Evolutionary conservation across 2,329 filamentous ascomycete genomes (phyloP), one percentile per base, ranked within the genome.

Genomic region (Dichotomopilus funicola): DNA sequence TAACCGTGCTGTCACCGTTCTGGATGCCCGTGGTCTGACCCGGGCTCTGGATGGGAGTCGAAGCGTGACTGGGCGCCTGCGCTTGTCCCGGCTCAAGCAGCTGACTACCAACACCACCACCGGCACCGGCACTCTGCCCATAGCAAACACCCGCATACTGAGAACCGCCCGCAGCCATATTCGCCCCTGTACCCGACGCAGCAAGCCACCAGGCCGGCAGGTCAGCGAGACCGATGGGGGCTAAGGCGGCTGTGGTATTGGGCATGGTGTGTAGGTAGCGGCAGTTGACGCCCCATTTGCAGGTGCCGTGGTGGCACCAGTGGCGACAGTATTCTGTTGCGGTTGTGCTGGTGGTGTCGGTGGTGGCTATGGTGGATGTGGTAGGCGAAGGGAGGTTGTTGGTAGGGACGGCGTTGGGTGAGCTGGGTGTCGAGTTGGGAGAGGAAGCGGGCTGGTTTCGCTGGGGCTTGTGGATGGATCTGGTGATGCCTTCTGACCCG

Each of bases 251-350:
- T 4, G 57, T 35, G 0, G 72, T 75, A 56, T 62, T 63, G 3
- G 78, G 78, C 77, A 81, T 79, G 56, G 62, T 63, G 64, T 81
- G 78, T 47, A 63, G 60, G 64, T 71, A 76, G 4, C 69, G 69
- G 65, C 78, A 81, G 7, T 65, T 59, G 6, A 55, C 49, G 3
- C 72, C 74, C 67, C 70, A 79, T 61, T 69, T 72, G 65, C 78
- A 81, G 10, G 65, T 70, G 6, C 77, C 77, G 42, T 72, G 67
- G 51, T 70, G 69, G 64, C 76, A 78, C 76, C 76, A 81, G 64
- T 75, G 68, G 10, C 72, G 71, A 64, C 78, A 79, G 63, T 67
- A 65, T 12, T 44, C 52, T 10, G 51, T 35, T 10, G 8, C 5
- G 11, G 43, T 48, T 4, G 2, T 33, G 55, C 41, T 19, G 56